These are phyloP conservation scores for Orbilia blumenaviensis DNA, from an alignment of 2,329 filamentous ascomycete genomes.

Conservation along the genomic window DNA sequence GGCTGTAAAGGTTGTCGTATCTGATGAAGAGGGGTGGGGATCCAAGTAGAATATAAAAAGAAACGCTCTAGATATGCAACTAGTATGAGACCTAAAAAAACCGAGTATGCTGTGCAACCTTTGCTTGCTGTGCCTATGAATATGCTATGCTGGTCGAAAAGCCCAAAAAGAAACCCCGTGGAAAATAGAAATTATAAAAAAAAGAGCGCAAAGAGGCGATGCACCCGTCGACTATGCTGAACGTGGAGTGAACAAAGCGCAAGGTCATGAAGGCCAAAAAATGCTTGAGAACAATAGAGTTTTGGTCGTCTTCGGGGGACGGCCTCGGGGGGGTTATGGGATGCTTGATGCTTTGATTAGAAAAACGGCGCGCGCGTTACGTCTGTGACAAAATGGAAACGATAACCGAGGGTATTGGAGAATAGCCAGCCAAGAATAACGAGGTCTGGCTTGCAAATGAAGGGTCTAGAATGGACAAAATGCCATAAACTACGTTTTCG, in stretches of 20 bases:
- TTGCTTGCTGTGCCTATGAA: conserved; percentile 49
- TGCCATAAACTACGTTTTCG: conserved; percentile 39
- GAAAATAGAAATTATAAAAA: conserved; percentile 14
- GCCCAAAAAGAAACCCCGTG: conserved; percentile 43
- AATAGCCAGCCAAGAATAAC: conserved; percentile 27
- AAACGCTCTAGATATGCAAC: conserved; percentile 55
- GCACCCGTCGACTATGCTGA: conserved; percentile 52
- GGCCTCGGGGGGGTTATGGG: not conserved
- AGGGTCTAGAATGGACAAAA: conserved; percentile 21
- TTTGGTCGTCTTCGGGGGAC: conserved; percentile 36
- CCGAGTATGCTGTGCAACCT: conserved; percentile 54
- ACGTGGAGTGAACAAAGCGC: conserved; percentile 49
- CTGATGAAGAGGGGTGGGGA: conserved; percentile 29
- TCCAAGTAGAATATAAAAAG: conserved; percentile 29
- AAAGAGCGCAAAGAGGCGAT: conserved; percentile 50
- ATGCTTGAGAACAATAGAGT: conserved; percentile 39
- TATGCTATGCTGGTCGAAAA: conserved; percentile 54
- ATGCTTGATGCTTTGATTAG: conserved; percentile 22
- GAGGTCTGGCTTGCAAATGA: conserved; percentile 15
- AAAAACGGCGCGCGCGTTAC: conserved; percentile 45
- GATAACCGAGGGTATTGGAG: conserved; percentile 51
- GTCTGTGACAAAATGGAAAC: conserved; percentile 47
- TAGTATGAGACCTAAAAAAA: conserved; percentile 52
- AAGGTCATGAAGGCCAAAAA: conserved; percentile 51
- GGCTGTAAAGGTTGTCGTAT: conserved; percentile 40